phyloP scores from a whole-genome alignment of 495 filamentous ascomycete genomes.

The Penicillium salamii region DNA sequence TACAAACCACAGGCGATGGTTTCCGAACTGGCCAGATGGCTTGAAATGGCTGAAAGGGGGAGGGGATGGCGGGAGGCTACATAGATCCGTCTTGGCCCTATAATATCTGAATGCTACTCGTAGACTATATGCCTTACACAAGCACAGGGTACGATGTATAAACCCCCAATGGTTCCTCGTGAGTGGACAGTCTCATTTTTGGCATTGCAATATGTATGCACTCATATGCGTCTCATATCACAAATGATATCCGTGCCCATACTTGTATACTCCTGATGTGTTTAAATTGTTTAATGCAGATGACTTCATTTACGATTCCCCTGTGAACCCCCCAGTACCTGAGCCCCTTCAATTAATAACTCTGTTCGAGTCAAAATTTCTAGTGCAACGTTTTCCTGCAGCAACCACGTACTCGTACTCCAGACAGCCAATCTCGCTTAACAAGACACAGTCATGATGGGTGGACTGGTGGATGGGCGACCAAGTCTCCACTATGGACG shows the following conservation, averaged over 20 bases:
- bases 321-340: too few relatives aligned
- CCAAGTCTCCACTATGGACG: conserved; percentile 7
- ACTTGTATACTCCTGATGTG: too few relatives aligned
- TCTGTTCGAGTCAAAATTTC: background rate
- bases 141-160: background rate
- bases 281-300: background rate
- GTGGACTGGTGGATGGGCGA: background rate
- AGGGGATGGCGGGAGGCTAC: background rate
- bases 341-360: background rate
- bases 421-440: conserved; percentile 15
- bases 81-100: background rate
- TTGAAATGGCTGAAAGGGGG: too few relatives aligned
- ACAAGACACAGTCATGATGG: background rate
- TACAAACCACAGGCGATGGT: too few relatives aligned
- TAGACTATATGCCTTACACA: too few relatives aligned
- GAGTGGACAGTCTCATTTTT: background rate
- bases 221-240: background rate
- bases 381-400: background rate
- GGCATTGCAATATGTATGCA: background rate
- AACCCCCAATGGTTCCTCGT: background rate
- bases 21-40: too few relatives aligned
- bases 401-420: background rate
- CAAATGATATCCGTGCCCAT: too few relatives aligned
- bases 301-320: background rate
- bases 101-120: too few relatives aligned